Evolutionary conservation across 2,329 filamentous ascomycete species (phyloP).

Genomic region (Fusarium bactridioides): DNA sequence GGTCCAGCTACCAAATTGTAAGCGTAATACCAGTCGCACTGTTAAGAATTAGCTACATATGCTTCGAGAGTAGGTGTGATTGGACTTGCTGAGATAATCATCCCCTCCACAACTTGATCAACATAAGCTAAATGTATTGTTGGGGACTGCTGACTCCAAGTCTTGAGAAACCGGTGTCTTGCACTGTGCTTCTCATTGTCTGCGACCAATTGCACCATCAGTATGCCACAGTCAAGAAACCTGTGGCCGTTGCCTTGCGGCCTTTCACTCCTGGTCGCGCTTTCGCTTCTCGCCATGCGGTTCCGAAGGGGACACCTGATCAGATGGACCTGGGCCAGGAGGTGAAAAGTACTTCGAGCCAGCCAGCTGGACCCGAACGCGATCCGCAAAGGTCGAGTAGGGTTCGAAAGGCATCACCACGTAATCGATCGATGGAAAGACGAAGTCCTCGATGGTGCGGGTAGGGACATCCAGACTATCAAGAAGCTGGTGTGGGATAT

Average conservation of each 20-base stretch:
- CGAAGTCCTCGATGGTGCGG: not conserved
- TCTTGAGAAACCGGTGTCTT: not conserved
- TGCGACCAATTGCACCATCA: rapidly evolving
- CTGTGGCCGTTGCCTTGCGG: rapidly evolving
- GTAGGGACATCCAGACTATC: not conserved
- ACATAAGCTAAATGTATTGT: rapidly evolving
- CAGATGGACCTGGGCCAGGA: not conserved
- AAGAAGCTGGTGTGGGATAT: not conserved
- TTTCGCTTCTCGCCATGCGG: not conserved
- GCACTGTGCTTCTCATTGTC: not conserved
- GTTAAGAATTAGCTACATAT: not conserved
- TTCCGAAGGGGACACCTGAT: not conserved
- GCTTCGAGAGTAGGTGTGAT: not conserved
- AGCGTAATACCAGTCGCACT: no score
- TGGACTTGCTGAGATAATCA: not conserved
- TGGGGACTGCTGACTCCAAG: not conserved
- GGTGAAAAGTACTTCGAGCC: not conserved
- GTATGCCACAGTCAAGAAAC: no score
- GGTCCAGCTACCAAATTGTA: not conserved
- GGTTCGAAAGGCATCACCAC: not conserved
- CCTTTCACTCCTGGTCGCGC: not conserved
- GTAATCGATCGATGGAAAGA: not conserved
- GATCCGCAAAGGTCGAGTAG: not conserved
- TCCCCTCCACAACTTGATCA: rapidly evolving
- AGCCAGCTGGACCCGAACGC: not conserved